Evolutionary conservation across 2,329 filamentous ascomycete species (phyloP).

Genomic region (Xylariaceae sp.): DNA sequence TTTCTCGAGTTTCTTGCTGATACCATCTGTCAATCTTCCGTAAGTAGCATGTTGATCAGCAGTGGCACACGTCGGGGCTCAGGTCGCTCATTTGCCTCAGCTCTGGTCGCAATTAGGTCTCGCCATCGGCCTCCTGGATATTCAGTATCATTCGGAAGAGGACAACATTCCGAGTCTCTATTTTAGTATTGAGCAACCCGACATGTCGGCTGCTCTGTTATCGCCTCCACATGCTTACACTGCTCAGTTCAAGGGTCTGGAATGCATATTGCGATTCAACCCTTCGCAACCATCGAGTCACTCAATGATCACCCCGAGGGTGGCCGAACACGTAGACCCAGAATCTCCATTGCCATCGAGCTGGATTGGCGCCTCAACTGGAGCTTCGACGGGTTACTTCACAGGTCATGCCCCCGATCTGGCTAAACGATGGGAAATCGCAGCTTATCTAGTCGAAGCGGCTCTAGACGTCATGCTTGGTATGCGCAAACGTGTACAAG

Average conservation of each 20-base stretch:
- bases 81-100: slow-evolving; percentile 22
- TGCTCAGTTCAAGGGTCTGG: slow-evolving; percentile 30
- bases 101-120: slow-evolving; percentile 31
- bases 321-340: not conserved
- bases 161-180: slow-evolving; percentile 29
- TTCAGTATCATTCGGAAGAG: slow-evolving; percentile 23
- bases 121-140: slow-evolving; percentile 21
- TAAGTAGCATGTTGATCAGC: slow-evolving; percentile 17
- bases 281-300: not conserved
- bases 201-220: slow-evolving; percentile 31
- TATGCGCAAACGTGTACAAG: slow-evolving; percentile 4
- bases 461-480: slow-evolving; percentile 16
- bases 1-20: slow-evolving; percentile 28
- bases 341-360: not conserved
- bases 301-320: not conserved
- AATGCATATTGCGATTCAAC: slow-evolving; percentile 25
- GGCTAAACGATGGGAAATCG: slow-evolving; percentile 7
- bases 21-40: slow-evolving; percentile 24
- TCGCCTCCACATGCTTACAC: slow-evolving; percentile 29
- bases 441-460: slow-evolving; percentile 10
- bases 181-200: slow-evolving; percentile 30
- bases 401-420: not conserved
- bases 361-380: not conserved
- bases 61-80: not conserved
- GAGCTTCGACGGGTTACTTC: not conserved